These are phyloP conservation scores for Pythium myriotylum DNA, from an alignment of 352 stramenopile species.

Conservation along the genomic window DNA sequence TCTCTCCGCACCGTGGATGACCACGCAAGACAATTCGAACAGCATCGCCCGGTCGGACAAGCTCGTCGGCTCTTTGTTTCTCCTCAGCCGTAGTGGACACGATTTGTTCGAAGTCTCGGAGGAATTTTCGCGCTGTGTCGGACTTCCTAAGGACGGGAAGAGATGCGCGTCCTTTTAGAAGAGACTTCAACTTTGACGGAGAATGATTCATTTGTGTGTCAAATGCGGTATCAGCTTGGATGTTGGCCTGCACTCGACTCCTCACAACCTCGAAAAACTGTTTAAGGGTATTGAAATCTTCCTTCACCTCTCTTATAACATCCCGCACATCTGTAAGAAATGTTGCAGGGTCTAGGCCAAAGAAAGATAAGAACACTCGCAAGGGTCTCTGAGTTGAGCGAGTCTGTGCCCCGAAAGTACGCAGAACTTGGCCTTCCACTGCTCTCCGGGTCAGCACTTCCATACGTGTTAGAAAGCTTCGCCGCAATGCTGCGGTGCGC, in stretches of 20 bases:
- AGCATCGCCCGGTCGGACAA: constrained; percentile 50
- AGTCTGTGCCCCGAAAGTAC: constrained; percentile 56
- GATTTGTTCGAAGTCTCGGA: constrained; percentile 64
- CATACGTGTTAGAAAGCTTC: constrained; percentile 79
- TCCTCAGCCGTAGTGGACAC: constrained; percentile 41
- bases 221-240: not conserved
- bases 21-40: constrained; percentile 77
- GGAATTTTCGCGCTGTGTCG: constrained; percentile 55
- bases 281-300: constrained; percentile 69
- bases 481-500: constrained; percentile 60
- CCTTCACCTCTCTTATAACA: constrained; percentile 64
- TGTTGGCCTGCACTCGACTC: constrained; percentile 47
- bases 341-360: constrained; percentile 73
- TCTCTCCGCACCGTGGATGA: constrained; percentile 77
- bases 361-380: constrained; percentile 70
- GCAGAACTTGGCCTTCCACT: constrained; percentile 64
- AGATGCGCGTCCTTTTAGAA: constrained; percentile 15
- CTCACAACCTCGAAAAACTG: constrained; percentile 68
- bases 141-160: constrained; percentile 40
- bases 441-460: constrained; percentile 63
- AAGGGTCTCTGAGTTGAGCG: constrained; percentile 63
- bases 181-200: constrained; percentile 13
- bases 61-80: constrained; percentile 39
- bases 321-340: constrained; percentile 71
- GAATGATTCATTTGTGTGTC: constrained; percentile 11